A percentile compares a stretch with the other conserved stretches of the same genome.
Conservation (phyloP, 1,284 basidiomycete species). For the Pseudozyma hubeiensis region DNA sequence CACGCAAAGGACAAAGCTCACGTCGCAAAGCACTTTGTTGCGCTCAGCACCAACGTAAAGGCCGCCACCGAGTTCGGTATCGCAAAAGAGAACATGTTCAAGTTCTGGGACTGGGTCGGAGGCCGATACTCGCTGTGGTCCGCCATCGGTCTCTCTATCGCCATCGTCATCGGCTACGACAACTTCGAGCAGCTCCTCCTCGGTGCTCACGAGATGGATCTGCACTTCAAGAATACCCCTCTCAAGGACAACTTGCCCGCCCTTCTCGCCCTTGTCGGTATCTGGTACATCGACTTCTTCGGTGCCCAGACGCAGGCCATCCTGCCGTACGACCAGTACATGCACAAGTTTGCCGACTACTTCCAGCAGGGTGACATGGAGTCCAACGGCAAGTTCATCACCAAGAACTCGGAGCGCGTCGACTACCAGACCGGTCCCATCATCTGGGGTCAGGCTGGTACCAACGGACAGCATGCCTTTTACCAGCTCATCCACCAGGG, state of each 20-base stretch:
- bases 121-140: slow-evolving; percentile 98
- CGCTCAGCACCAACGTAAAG: slow-evolving; percentile 93
- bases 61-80: slow-evolving; percentile 97
- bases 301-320: slow-evolving; percentile 93
- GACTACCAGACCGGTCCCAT: slow-evolving; percentile 98
- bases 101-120: slow-evolving; percentile 99
- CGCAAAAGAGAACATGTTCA: slow-evolving; percentile 93
- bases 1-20: slow-evolving; percentile 80
- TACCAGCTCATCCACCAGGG: slow-evolving; percentile 95
- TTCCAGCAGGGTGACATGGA: slow-evolving; percentile 99
- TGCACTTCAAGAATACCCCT: slow-evolving; percentile 89
- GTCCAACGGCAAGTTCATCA: slow-evolving; percentile 96
- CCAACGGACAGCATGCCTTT: slow-evolving; percentile 99
- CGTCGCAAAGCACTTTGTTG: slow-evolving; percentile 98
- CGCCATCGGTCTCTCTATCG: slow-evolving; percentile 95
- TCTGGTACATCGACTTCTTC: slow-evolving; percentile 99
- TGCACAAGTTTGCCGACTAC: slow-evolving; percentile 99
- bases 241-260: slow-evolving; percentile 93
- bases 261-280: slow-evolving; percentile 86
- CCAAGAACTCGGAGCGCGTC: slow-evolving; percentile 90
- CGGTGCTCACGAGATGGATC: slow-evolving; percentile 97
- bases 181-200: slow-evolving; percentile 90
- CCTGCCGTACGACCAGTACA: slow-evolving; percentile 96
- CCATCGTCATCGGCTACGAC: slow-evolving; percentile 90
- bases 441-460: slow-evolving; percentile 97